Conservation (phyloP, 179 eudicot species). For the Drosera spatulata region DNA sequence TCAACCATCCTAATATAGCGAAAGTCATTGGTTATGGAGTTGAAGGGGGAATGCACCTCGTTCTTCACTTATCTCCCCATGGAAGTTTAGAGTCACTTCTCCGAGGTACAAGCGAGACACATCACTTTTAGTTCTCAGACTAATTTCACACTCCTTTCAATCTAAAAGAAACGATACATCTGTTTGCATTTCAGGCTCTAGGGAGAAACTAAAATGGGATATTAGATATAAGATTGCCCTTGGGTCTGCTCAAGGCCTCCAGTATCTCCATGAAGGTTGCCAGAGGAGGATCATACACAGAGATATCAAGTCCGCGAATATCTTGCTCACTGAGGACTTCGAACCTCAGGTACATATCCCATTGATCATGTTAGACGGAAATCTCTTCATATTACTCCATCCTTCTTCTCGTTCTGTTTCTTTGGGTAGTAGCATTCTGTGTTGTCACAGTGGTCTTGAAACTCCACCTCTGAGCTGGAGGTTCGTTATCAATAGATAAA, state of each 20-base stretch:
- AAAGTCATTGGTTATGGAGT: conserved; percentile 81
- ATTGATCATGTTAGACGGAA: too few species aligned
- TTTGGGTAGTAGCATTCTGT: too few species aligned
- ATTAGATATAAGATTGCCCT: conserved; percentile 54
- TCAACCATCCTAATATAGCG: conserved; percentile 72
- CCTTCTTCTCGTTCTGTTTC: too few species aligned
- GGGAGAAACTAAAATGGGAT: conserved; percentile 46
- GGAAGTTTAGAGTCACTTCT: conserved; percentile 70
- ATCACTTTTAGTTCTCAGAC: not conserved
- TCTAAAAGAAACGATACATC: not conserved
- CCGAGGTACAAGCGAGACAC: conserved; percentile 29
- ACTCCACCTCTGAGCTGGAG: too few species aligned
- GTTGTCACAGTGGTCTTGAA: too few species aligned
- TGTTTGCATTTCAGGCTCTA: conserved; percentile 27
- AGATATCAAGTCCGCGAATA: conserved; percentile 75
- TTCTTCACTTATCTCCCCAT: conserved; percentile 74
- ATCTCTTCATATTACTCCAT: too few species aligned
- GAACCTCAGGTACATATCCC: conserved; percentile 52
- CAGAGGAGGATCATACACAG: conserved; percentile 79
- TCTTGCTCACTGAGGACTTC: conserved; percentile 67
- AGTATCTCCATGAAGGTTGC: conserved; percentile 81
- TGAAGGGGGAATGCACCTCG: conserved; percentile 87
- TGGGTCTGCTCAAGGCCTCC: conserved; percentile 62
- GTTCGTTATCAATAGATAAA: too few species aligned
- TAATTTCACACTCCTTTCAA: not conserved